Conservation (phyloP, 352 stramenopile species). For the Globisporangium okanoganense region DNA sequence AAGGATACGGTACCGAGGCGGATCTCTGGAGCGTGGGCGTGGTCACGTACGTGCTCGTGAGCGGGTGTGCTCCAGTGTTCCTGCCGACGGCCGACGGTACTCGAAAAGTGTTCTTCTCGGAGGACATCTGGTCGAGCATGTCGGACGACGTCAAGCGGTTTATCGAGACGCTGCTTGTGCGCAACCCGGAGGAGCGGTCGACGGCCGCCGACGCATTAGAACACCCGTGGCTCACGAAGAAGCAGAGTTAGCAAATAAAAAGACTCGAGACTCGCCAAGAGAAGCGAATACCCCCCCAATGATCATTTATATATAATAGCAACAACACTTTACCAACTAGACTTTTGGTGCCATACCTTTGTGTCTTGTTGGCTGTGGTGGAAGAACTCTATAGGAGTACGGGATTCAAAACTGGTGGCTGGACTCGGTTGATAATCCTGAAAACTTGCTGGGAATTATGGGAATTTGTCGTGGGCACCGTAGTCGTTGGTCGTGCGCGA, state of each 20-base stretch:
- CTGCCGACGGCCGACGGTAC: constrained; percentile 52
- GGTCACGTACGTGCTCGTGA: constrained; percentile 89
- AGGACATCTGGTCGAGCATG: constrained; percentile 57
- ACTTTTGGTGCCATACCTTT: neutral
- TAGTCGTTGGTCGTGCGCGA: constrained; percentile 77
- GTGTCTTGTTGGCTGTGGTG: neutral
- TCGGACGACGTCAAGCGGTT: constrained; percentile 64
- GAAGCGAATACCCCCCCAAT: constrained; percentile 1
- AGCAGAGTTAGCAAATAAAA: constrained; percentile 1
- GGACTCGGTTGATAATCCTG: neutral
- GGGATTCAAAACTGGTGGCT: neutral
- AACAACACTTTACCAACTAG: neutral
- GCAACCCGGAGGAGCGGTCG: constrained; percentile 69
- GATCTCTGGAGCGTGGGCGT: constrained; percentile 93
- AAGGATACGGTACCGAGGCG: constrained; percentile 92
- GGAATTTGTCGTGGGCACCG: constrained; percentile 72
- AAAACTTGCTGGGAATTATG: too few species aligned
- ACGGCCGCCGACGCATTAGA: constrained; percentile 68
- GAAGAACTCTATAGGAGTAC: neutral
- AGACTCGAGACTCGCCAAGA: neutral
- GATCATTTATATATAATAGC: constrained; percentile 11
- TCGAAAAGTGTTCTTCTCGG: constrained; percentile 72
- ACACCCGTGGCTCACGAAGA: constrained; percentile 65
- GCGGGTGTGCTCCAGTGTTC: constrained; percentile 74
- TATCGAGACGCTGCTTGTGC: constrained; percentile 69